Evolutionary conservation across 495 filamentous ascomycete genomes (phyloP).

Genomic region (Massariosphaeria phaeospora): DNA sequence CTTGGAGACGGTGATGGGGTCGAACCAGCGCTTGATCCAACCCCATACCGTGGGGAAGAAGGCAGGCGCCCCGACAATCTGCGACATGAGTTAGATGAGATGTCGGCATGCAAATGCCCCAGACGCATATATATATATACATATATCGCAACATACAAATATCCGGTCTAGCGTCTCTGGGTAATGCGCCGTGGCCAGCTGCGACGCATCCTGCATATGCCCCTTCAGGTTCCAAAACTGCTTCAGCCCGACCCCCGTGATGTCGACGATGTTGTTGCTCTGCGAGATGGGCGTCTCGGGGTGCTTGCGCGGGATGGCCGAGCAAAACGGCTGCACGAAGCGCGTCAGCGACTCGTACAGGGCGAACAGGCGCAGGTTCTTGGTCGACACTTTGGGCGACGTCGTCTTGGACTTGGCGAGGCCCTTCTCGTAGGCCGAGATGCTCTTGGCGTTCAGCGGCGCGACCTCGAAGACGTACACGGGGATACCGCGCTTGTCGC

Average conservation of each 20-base stretch:
- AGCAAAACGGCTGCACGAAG: slow-evolving; percentile 79
- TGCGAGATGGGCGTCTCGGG: slow-evolving; percentile 75
- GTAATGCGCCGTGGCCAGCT: slow-evolving; percentile 84
- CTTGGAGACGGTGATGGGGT: slow-evolving; percentile 86
- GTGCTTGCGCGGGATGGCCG: slow-evolving; percentile 61
- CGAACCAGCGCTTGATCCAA: slow-evolving; percentile 95
- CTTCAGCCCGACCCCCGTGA: slow-evolving; percentile 74
- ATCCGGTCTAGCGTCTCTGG: slow-evolving; percentile 85
- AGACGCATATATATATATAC: no score
- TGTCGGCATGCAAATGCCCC: no score
- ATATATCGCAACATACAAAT: no score
- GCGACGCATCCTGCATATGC: slow-evolving; percentile 86
- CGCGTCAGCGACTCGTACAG: slow-evolving; percentile 85
- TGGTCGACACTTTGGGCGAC: slow-evolving; percentile 46
- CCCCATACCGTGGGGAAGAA: slow-evolving; percentile 95
- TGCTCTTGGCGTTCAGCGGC: slow-evolving; percentile 72
- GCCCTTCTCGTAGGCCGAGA: slow-evolving; percentile 65
- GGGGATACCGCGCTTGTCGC: slow-evolving; percentile 82
- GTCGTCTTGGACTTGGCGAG: slow-evolving; percentile 50
- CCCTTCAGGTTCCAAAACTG: slow-evolving; percentile 89
- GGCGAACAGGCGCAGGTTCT: slow-evolving; percentile 74
- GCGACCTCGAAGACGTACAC: slow-evolving; percentile 83
- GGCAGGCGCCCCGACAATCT: slow-evolving; percentile 81
- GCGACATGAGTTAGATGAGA: not conserved
- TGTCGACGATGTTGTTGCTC: slow-evolving; percentile 84